Evolutionary conservation across 1,284 basidiomycete species (phyloP), one percentile per base, ranked within the genome.

Genomic region (Trichosporon faecale): DNA sequence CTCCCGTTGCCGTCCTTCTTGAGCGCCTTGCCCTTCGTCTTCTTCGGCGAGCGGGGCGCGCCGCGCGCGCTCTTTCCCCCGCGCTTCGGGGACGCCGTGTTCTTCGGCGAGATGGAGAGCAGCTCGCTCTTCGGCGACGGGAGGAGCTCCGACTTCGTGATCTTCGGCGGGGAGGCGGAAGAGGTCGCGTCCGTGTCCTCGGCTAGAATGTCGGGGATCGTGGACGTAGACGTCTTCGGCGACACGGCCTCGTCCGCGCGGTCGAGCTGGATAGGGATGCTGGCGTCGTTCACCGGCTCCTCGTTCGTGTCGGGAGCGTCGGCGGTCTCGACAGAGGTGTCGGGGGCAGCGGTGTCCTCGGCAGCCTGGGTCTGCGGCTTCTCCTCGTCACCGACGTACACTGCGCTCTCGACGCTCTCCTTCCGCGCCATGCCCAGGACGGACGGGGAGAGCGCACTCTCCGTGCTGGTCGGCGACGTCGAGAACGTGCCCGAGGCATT

Each of bases 391-490:
- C 69, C 69, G 3, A 69, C 49, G 61, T 70, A 66, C 0, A 72
- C 69, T 0, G 70, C 68, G 25, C 71, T 74, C 40, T 74, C 73
- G 9, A 68, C 64, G 23, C 73, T 74, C 63, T 71, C 70, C 55
- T 66, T 71, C 18, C 72, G 44, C 21, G 72, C 72, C 72, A 73
- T 73, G 5, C 72, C 70, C 5, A 71, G 55, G 29, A 37, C 57
- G 3, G 57, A 61, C 1, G 57, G 65, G n/a, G 57, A 61, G 8
- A 61, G 57, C 5, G 27, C 18, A 5, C 27, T 31, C 18, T 66
- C 66, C 5, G 49, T 40, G 35, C 49, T 66, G 6, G 66, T 23
- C 5, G 49, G 52, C 21, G 31, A 37, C 12, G 35, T 66, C 23
- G 66, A 49, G 25, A 49, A 65, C 35, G 27, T 31, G 16, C 57